Evolutionary conservation across 495 filamentous ascomycete genomes (phyloP).

Genomic region (Lichina pygmaea): DNA sequence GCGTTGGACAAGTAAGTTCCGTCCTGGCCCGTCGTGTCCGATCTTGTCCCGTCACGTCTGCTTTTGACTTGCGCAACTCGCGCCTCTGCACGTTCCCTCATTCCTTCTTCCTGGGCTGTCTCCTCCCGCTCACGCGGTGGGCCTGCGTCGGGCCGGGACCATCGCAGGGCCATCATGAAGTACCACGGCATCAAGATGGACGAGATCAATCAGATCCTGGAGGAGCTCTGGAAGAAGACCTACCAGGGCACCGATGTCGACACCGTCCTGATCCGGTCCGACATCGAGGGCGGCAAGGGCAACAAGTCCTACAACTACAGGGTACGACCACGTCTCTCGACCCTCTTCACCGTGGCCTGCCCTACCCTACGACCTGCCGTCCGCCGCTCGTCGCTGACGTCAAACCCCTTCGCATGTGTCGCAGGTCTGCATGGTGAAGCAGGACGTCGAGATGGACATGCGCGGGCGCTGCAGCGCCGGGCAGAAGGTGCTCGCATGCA

Average conservation of each 20-base stretch:
- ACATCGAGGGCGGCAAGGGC: constrained; percentile 45
- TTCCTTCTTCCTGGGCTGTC: no score
- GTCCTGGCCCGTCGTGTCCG: background rate
- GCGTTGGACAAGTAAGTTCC: constrained; percentile 45
- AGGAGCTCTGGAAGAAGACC: constrained; percentile 85
- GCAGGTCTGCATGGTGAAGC: constrained; percentile 64
- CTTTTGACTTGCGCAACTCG: background rate
- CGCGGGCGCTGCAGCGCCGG: constrained; percentile 88
- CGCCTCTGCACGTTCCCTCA: no score
- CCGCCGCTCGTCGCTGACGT: no score
- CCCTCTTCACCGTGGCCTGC: background rate
- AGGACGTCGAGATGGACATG: constrained; percentile 98
- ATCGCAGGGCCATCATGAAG: constrained; percentile 56
- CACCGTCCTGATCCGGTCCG: constrained; percentile 79
- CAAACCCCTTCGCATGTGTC: background rate
- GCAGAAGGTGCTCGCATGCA: constrained; percentile 85
- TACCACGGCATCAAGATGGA: constrained; percentile 95
- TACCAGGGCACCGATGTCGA: constrained; percentile 97
- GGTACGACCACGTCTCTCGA: constrained; percentile 17
- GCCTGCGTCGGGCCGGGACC: background rate
- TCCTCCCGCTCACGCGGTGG: no score
- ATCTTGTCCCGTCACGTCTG: no score
- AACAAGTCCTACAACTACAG: constrained; percentile 91
- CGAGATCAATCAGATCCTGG: constrained; percentile 85
- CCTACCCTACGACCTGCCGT: background rate